Evolutionary conservation across 345 rosid genomes (phyloP).

Genomic region (Eucalyptus globulus): DNA sequence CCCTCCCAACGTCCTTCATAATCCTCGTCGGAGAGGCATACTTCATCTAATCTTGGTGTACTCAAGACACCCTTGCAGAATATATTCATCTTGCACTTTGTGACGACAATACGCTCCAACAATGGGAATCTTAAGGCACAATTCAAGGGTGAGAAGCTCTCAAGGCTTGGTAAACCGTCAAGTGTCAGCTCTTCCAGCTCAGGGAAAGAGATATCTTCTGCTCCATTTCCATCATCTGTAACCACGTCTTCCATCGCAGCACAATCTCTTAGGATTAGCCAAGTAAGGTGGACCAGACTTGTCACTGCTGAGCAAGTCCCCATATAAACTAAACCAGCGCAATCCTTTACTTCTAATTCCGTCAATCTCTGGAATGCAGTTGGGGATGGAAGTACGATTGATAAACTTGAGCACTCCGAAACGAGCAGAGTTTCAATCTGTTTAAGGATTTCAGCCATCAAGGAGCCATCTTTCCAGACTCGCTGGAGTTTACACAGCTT

Average conservation of each 20-base stretch:
- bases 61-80: not conserved
- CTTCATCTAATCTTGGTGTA: rapidly evolving
- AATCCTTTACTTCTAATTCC: rapidly evolving
- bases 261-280: rapidly evolving
- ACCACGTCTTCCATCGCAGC: not conserved
- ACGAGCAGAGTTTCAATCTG: rapidly evolving
- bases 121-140: not conserved
- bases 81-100: too few relatives aligned
- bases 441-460: not conserved
- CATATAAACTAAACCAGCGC: not conserved
- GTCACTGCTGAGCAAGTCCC: not conserved
- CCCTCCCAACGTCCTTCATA: not conserved
- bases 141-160: not conserved
- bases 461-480: not conserved
- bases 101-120: too few relatives aligned
- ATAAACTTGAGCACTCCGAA: not conserved
- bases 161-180: not conserved
- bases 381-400: not conserved
- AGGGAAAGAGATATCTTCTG: not conserved
- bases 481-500: not conserved
- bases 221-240: not conserved
- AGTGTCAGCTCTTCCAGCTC: too few relatives aligned
- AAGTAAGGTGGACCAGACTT: not conserved
- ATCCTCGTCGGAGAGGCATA: rapidly evolving
- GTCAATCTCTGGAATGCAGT: not conserved